Evolutionary conservation across 345 rosid species (phyloP).

Genomic region (Aquilaria yunnanensis): DNA sequence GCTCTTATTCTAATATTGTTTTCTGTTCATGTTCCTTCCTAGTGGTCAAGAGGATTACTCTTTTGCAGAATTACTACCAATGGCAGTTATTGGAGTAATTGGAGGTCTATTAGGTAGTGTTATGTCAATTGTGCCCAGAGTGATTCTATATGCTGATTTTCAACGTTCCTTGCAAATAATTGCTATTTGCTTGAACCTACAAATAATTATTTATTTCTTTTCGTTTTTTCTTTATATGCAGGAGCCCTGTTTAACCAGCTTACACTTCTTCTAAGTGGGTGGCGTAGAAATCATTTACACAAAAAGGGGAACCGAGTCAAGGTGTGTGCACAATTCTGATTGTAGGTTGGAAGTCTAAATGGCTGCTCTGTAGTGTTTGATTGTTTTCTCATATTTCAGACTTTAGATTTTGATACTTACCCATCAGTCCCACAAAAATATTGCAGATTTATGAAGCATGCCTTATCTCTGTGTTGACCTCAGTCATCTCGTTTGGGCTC

Average conservation of each 20-base stretch:
- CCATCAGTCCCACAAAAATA: background rate
- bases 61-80: slow-evolving; percentile 85
- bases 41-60: slow-evolving; percentile 99
- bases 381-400: slow-evolving; percentile 9
- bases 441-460: slow-evolving; percentile 95
- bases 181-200: too few species aligned
- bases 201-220: background rate
- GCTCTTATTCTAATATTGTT: slow-evolving; percentile 18
- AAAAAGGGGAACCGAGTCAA: slow-evolving; percentile 81
- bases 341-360: background rate
- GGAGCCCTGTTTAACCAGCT: slow-evolving; percentile 98
- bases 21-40: slow-evolving; percentile 9
- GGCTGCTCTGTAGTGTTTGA: background rate
- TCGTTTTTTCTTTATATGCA: slow-evolving; percentile 22
- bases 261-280: slow-evolving; percentile 64
- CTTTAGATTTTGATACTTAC: background rate
- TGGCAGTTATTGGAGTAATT: slow-evolving; percentile 91
- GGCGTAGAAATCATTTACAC: slow-evolving; percentile 90
- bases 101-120: slow-evolving; percentile 88
- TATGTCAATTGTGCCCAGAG: slow-evolving; percentile 6
- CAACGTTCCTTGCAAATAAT: too few species aligned
- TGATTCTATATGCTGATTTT: too few species aligned
- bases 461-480: slow-evolving; percentile 79
- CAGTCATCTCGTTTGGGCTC: slow-evolving; percentile 82
- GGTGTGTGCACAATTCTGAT: slow-evolving; percentile 29